Evolutionary conservation across 2,329 filamentous ascomycete genomes (phyloP), one percentile per base, ranked within the genome.

Genomic region (Trichoderma oligosporum): DNA sequence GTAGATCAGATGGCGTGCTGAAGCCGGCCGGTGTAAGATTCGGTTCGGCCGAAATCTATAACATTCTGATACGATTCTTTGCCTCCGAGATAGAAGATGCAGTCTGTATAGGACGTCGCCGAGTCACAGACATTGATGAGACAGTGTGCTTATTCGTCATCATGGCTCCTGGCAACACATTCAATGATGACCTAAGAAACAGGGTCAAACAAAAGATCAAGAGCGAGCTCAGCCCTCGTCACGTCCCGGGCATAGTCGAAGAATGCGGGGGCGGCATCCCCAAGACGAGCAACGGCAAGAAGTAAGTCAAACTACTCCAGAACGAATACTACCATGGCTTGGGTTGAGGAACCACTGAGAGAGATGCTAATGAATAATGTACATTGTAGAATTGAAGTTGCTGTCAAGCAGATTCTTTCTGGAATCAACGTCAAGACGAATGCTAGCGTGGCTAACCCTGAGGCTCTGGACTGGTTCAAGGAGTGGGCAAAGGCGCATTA

Each of bases 41-140:
- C 68, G 93, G 93, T 4, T 91, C 86, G 29, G 91, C 93, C 0
- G 94, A 99, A 76, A 96, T 99, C 18, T 97, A 97, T 73, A 97
- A 96, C 69, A 80, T 97, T n/a, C 76, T 97, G 25, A 82, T 94
- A 1, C 85, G 89, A 63, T 88, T 91, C 72, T 97, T 97, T 65
- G 82, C 85, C 0, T 74, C 80, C 9, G 82, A 93, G 56, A 78
- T 97, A 16, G 87, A 91, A 59, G 93, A 99, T 66, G 89, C 90
- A 0, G 78, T 97, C 2, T 97, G 93, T 67, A 85, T 97, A 33
- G 93, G 94, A 0, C 80, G 91, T 2, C 78, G 91, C 57, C 81
- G 84, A 16, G 78, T 83, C 52, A 77, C 80, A 3, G 92, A 96
- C 67, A 77, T 78, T 0, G 92, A 96, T 67, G 92, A 96, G 74